These are phyloP conservation scores for Pyrenopolyporus hunteri DNA, from an alignment of 495 filamentous ascomycete species.

Conservation along the genomic window DNA sequence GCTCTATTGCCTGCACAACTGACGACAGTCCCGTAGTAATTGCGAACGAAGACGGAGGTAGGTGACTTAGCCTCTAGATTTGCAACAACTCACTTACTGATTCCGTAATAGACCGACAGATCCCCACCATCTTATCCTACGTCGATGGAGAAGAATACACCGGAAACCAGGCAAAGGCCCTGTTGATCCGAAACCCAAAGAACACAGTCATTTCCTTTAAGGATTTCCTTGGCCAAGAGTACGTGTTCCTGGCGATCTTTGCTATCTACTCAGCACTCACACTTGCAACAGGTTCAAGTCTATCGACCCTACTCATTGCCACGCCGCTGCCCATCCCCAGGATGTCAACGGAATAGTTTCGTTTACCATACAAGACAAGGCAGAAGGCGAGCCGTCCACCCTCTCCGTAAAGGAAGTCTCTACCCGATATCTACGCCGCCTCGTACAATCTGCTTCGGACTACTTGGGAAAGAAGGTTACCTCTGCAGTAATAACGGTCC, in stretches of 20 bases:
- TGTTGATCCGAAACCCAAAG: constrained; percentile 86
- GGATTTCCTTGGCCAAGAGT: constrained; percentile 94
- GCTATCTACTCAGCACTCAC: constrained; percentile 8
- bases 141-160: constrained; percentile 95
- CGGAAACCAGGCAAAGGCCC: constrained; percentile 90
- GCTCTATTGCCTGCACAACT: constrained; percentile 89
- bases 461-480: constrained; percentile 91
- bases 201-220: constrained; percentile 97
- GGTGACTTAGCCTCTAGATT: constrained; percentile 37
- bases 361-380: constrained; percentile 81
- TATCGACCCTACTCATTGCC: constrained; percentile 94
- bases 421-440: constrained; percentile 81
- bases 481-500: constrained; percentile 89
- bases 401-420: constrained; percentile 85
- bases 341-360: constrained; percentile 74
- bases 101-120: constrained; percentile 79
- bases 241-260: constrained; percentile 31
- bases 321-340: constrained; percentile 88
- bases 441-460: constrained; percentile 84
- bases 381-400: constrained; percentile 63
- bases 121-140: constrained; percentile 92
- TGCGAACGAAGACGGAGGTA: constrained; percentile 98
- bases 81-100: constrained; percentile 13
- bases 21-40: constrained; percentile 98
- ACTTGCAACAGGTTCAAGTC: constrained; percentile 71